Conservation (phyloP, 208 protist genomes). For the Cochliopodium minus region DNA sequence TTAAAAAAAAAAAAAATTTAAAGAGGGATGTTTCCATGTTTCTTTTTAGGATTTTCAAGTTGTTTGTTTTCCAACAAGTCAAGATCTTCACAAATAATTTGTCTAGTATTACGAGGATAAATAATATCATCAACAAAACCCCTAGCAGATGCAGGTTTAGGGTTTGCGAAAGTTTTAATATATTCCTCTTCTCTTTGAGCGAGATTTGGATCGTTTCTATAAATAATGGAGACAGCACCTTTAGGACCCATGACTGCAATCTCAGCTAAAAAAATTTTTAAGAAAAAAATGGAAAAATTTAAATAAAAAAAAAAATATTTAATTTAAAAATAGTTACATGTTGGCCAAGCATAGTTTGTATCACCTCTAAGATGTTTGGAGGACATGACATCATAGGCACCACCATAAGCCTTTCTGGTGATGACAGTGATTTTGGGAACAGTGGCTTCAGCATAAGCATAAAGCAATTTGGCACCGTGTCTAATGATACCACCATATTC, state of each 20-base stretch:
- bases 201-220: slow-evolving; percentile 35
- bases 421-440: slow-evolving; percentile 85
- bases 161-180: slow-evolving; percentile 60
- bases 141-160: slow-evolving; percentile 56
- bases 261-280: not conserved
- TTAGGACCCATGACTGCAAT: slow-evolving; percentile 78
- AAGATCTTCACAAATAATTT: slow-evolving; percentile 67
- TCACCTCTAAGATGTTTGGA: slow-evolving; percentile 78
- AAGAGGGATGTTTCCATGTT: slow-evolving; percentile 84
- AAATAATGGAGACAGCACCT: slow-evolving; percentile 73
- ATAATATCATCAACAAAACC: slow-evolving; percentile 85
- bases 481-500: slow-evolving; percentile 80
- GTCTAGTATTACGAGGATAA: slow-evolving; percentile 50
- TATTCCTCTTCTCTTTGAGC: slow-evolving; percentile 49
- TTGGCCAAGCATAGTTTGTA: slow-evolving; percentile 80
- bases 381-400: slow-evolving; percentile 84
- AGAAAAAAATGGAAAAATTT: not conserved
- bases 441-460: slow-evolving; percentile 84
- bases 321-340: slow-evolving; percentile 49
- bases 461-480: slow-evolving; percentile 87
- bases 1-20: slow-evolving; percentile 39
- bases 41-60: slow-evolving; percentile 57
- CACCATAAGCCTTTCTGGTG: slow-evolving; percentile 84
- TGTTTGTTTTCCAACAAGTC: slow-evolving; percentile 62
- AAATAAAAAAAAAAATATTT: not conserved